Evolutionary conservation across 345 rosid species (phyloP), one percentile per base, ranked within the genome.

Genomic region (Psidium guajava): DNA sequence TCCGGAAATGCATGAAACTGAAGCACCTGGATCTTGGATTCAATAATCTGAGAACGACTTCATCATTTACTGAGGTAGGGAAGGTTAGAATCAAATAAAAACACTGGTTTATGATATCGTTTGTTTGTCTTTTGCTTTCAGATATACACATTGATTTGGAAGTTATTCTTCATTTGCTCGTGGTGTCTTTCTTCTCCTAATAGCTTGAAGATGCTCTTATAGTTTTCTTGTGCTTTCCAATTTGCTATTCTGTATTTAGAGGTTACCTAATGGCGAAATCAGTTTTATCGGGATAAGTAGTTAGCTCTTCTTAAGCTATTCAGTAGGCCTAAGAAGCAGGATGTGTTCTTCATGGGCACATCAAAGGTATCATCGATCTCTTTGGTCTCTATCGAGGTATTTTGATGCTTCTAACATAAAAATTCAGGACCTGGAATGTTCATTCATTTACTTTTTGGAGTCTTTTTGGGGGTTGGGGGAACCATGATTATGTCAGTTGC

Each of bases 1-100:
- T 97, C 82, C 89, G 95, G 83, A 95, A 88, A 84, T 96, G 99
- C 88, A 85, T 89, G 87, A 96, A 93, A 87, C 85, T 97, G 91
- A 97, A 95, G 93, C 93, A 95, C 89, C 89, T 97, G 89, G 99
- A 97, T 91, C 96, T 97, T 52, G 99, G 99, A 56, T 97, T 97
- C 92, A 97, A 97, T 92, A 91, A 93, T 86, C 91, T 97, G 85
- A 88, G 96, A 87, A 89, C 96, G 55, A 87, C 94, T 85, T 87
- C 93, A 81, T 91, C 93, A 73, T 95, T 96, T 82, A 90, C 92
- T 81, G 96, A 95, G 99, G 99, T 97, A 89, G 50, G 91, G 55
- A 57, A 84, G 3, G 57, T 54, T 56, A 54, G 14, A 42, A 64
- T 51, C 36, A 64, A 49, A 74, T 51, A 21, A 4, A 53, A 53